Base-by-base conservation (phyloP, 257 asterid species). In the Solanum sejunctum region DNA sequence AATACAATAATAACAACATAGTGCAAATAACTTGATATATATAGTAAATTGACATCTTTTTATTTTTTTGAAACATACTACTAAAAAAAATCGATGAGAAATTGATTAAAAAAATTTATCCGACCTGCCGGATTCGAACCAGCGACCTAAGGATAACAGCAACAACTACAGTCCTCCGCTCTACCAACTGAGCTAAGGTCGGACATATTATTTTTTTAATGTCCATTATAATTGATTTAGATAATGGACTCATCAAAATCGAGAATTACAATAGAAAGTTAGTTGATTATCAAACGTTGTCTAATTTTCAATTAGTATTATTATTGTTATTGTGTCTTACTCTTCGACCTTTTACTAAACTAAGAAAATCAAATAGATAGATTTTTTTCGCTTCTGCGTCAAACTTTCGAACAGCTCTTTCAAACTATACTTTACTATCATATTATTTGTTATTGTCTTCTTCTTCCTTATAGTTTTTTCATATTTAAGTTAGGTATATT, bases 81-180 rank as follows among this genome's bases (percentile, higher is more conserved):
- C 18, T 17, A 18, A 56, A 56, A 2, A 58, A 58, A 4, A n/a
- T 10, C 21, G 1, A 58, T 9, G 32, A 58, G n/a, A 1, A 32
- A 32, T 32, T 3, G 3, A 32, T 32, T 32, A 0, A 3, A n/a
- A 58, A 60, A 60, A 70, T n/a, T n/a, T n/a, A n/a, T 87, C 91
- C 91, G 85, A 85, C 87, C 88, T 89, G 85, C 90, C 88, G 91
- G 91, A 87, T 84, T 87, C 87, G 88, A 89, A 85, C 91, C 91
- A 89, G 88, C 87, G 91, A 89, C 91, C 91, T 89, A 89, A 84
- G 87, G 88, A 86, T 89, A 7, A 0, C 79, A 70, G 54, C 79
- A 18, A 70, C 79, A 1, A 70, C 79, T 39, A 70, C 79, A 70
- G 79, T 70, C 79, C 52, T 70, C 79, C 79, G 54, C 79, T 70